These are phyloP conservation scores for Pichiaceae sp. DNA, from an alignment of 1,139 yeast genomes.

Conservation along the genomic window DNA sequence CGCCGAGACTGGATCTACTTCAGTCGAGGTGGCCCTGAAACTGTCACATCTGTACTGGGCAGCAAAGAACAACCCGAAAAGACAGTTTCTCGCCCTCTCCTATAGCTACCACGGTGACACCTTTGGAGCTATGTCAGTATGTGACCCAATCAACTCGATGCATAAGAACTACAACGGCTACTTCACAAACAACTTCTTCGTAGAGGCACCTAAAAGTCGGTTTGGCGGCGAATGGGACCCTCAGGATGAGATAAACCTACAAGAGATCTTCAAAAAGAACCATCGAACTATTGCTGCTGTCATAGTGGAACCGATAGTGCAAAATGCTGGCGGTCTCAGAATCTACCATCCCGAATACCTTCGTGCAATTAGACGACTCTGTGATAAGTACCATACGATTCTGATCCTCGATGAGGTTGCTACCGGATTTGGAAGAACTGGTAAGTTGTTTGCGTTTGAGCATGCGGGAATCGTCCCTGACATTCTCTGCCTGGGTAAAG, in stretches of 20 bases:
- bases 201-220: slow-evolving; percentile 19
- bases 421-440: slow-evolving; percentile 53
- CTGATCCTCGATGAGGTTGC: slow-evolving; percentile 51
- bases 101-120: slow-evolving; percentile 54
- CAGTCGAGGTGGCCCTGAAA: slow-evolving; percentile 43
- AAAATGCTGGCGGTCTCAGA: slow-evolving; percentile 21
- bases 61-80: slow-evolving; percentile 35
- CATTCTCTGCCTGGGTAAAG: slow-evolving; percentile 31
- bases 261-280: slow-evolving; percentile 1
- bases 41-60: slow-evolving; percentile 47
- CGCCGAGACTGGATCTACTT: slow-evolving; percentile 41
- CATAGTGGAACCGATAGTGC: slow-evolving; percentile 19
- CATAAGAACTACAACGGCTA: slow-evolving; percentile 23
- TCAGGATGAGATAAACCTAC: not conserved
- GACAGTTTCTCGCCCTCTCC: slow-evolving; percentile 41
- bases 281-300: slow-evolving; percentile 16
- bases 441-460: slow-evolving; percentile 43
- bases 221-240: slow-evolving; percentile 9
- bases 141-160: slow-evolving; percentile 27
- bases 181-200: slow-evolving; percentile 23
- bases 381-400: slow-evolving; percentile 45
- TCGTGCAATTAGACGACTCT: slow-evolving; percentile 29
- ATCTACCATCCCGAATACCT: slow-evolving; percentile 9
- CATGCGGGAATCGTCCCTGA: slow-evolving; percentile 29
- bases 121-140: slow-evolving; percentile 43